Percentiles rank a stretch among this genome's conserved stretches.
Conservation (phyloP, 495 filamentous ascomycete species). For the Pyrenula aspistea region DNA sequence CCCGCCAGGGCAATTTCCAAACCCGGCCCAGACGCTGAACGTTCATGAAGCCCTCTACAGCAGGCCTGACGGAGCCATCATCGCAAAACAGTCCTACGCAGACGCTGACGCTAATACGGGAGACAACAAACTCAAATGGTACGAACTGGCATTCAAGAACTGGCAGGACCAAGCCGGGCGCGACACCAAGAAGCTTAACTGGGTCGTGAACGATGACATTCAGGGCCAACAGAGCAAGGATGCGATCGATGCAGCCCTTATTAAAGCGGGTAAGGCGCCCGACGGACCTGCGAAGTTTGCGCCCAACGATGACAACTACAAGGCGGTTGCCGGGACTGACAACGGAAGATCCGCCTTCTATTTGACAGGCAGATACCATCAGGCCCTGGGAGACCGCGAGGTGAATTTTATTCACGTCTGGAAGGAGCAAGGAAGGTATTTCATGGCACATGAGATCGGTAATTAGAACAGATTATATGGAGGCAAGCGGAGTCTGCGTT, state of each 20-base stretch:
- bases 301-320: not conserved
- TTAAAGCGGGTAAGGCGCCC: not conserved
- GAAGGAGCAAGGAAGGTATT: not conserved
- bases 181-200: not conserved
- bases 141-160: not conserved
- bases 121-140: not conserved
- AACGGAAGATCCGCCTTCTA: not conserved
- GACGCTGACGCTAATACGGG: not conserved
- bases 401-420: not conserved
- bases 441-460: not conserved
- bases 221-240: not conserved
- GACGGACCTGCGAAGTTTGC: not conserved
- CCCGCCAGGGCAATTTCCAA: not conserved
- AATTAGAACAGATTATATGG: no score
- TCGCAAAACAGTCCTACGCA: not conserved
- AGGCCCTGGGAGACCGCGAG: not conserved
- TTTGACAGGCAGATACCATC: not conserved
- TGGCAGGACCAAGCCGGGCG: not conserved
- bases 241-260: not conserved
- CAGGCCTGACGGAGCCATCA: not conserved
- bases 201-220: not conserved
- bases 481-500: no score
- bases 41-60: not conserved
- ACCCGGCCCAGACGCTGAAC: not conserved
- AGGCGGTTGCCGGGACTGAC: not conserved